phyloP scores from a whole-genome alignment of 2,329 filamentous ascomycete genomes.

The Aurifilum marmelostoma region DNA sequence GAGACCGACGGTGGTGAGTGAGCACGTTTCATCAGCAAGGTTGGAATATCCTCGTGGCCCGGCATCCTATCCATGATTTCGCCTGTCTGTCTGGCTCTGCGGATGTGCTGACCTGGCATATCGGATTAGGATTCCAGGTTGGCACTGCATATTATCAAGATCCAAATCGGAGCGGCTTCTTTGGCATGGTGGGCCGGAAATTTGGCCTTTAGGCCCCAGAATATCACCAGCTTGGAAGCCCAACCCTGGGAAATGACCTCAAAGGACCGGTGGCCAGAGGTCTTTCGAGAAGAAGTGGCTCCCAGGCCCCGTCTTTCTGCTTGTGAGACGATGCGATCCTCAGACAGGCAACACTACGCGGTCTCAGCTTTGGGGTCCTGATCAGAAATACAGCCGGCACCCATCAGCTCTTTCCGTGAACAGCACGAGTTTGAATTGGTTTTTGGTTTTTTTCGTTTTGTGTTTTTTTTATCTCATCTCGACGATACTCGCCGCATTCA shows the following conservation, averaged over 20 bases:
- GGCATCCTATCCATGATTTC: not conserved
- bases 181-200: slow-evolving; percentile 23
- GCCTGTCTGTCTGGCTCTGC: not conserved
- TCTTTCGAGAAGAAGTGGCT: not conserved
- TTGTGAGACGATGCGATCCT: not conserved
- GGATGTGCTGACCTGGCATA: slow-evolving; percentile 12
- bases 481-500: not conserved
- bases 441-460: not conserved
- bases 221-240: not conserved
- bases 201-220: slow-evolving; percentile 16
- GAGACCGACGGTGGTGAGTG: slow-evolving; percentile 28
- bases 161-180: slow-evolving; percentile 13
- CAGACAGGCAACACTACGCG: not conserved
- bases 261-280: not conserved
- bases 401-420: not conserved
- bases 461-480: not conserved
- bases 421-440: not conserved
- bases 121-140: slow-evolving; percentile 3
- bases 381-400: slow-evolving; percentile 4
- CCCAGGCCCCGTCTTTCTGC: not conserved
- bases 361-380: not conserved
- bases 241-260: not conserved
- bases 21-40: slow-evolving; percentile 27
- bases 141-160: slow-evolving; percentile 5
- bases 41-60: slow-evolving; percentile 11